Evolutionary conservation across 1,139 yeast genomes (phyloP).

Genomic region (Hyphopichia fennica): DNA sequence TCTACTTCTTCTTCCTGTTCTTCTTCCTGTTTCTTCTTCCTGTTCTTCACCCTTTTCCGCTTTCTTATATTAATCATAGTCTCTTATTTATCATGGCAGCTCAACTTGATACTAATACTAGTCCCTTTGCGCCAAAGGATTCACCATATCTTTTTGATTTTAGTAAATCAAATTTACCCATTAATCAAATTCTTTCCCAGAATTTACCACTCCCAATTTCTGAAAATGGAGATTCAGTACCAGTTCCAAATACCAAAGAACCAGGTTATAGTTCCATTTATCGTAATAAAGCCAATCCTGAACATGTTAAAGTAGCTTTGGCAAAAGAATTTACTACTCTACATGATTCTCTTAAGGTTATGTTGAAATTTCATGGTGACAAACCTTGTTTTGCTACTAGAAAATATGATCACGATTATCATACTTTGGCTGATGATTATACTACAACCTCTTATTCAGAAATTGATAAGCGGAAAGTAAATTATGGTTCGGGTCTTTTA

Average conservation of each 20-base stretch:
- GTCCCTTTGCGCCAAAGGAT: conserved; percentile 3
- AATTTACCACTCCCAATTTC: conserved; percentile 25
- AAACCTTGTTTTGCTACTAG: conserved; percentile 31
- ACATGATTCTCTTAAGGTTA: conserved; percentile 22
- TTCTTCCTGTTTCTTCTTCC: not conserved
- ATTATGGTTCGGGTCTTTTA: conserved; percentile 34
- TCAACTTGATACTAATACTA: not conserved
- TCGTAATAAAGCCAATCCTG: conserved; percentile 27
- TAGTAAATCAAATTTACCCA: conserved; percentile 8
- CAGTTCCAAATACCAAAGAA: conserved; percentile 30
- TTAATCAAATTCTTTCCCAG: conserved; percentile 16
- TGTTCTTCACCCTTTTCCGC: not conserved
- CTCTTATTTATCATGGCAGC: not conserved
- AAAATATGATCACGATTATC: conserved; percentile 29
- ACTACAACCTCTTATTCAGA: conserved; percentile 20
- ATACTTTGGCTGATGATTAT: conserved; percentile 19
- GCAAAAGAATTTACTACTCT: conserved; percentile 29
- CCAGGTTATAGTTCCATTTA: conserved; percentile 34
- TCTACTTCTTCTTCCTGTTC: not conserved
- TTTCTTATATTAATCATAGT: not conserved
- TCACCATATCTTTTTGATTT: conserved; percentile 20
- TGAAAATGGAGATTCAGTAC: conserved; percentile 16
- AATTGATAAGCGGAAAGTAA: conserved; percentile 19
- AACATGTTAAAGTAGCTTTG: conserved; percentile 21
- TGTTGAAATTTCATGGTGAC: conserved; percentile 19